phyloP scores from a whole-genome alignment of 352 stramenopile species.

The Pythium sukuiense region DNA sequence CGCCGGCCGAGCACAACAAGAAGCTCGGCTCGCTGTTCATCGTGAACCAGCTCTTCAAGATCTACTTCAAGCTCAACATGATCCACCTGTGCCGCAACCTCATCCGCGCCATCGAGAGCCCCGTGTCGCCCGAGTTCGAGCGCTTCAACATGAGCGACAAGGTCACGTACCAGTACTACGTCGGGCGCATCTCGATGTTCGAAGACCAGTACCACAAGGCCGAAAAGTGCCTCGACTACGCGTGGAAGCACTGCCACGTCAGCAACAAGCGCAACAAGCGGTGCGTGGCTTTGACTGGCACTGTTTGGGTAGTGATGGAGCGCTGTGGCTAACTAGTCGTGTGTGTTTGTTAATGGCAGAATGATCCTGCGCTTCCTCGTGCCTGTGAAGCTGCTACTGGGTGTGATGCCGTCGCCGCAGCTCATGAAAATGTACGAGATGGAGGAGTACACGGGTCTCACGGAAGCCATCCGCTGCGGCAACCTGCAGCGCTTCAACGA shows the following conservation, averaged over 20 bases:
- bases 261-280: conserved; percentile 88
- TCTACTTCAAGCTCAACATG: conserved; percentile 96
- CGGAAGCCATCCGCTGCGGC: conserved; percentile 89
- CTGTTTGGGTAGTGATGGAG: not conserved
- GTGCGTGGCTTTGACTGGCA: conserved; percentile 14
- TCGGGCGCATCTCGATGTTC: conserved; percentile 96
- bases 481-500: conserved; percentile 94
- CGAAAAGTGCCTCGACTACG: conserved; percentile 93
- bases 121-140: conserved; percentile 78
- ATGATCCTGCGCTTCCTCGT: conserved; percentile 96
- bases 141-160: conserved; percentile 85
- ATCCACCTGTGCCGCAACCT: conserved; percentile 96
- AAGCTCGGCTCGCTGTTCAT: conserved; percentile 89
- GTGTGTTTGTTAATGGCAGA: conserved; percentile 21
- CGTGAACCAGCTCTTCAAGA: conserved; percentile 96
- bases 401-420: conserved; percentile 88
- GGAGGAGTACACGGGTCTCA: conserved; percentile 86
- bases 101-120: conserved; percentile 81
- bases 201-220: conserved; percentile 96
- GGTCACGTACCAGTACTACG: conserved; percentile 96
- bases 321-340: not conserved
- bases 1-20: conserved; percentile 78
- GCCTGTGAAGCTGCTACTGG: conserved; percentile 92
- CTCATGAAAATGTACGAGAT: conserved; percentile 91
- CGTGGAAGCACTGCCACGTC: conserved; percentile 91